These are phyloP conservation scores for Phycomyces blakesleeanus DNA, from an alignment of 192 early-diverging fungal species.

Conservation along the genomic window DNA sequence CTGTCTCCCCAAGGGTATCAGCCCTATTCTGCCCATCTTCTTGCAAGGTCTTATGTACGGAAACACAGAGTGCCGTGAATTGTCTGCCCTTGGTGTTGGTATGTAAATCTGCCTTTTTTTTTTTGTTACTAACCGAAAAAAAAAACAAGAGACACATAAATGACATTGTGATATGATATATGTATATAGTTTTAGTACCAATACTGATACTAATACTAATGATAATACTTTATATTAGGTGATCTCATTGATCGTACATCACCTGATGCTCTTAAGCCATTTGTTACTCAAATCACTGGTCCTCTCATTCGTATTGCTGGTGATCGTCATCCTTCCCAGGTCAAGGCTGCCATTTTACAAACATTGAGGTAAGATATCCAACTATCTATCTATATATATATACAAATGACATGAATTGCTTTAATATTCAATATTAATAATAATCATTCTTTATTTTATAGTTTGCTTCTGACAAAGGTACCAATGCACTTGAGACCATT, in stretches of 20 bases:
- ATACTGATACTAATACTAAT: too few relatives aligned
- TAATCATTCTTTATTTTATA: too few relatives aligned
- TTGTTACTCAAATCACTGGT: slow-evolving; percentile 94
- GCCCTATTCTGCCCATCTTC: slow-evolving; percentile 88
- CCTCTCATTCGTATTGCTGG: slow-evolving; percentile 97
- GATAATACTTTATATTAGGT: too few relatives aligned
- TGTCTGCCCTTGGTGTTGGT: slow-evolving; percentile 66
- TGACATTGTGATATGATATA: not conserved
- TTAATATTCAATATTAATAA: too few relatives aligned
- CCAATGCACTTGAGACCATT: slow-evolving; percentile 91
- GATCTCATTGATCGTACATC: slow-evolving; percentile 67
- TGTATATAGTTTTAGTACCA: too few relatives aligned
- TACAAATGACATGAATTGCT: not conserved
- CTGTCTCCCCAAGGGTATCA: slow-evolving; percentile 88
- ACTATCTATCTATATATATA: not conserved
- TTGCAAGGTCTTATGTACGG: slow-evolving; percentile 92
- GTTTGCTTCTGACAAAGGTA: slow-evolving; percentile 75
- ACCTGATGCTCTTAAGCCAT: slow-evolving; percentile 75
- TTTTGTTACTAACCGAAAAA: too few relatives aligned
- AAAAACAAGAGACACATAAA: too few relatives aligned
- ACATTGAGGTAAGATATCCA: slow-evolving; percentile 78
- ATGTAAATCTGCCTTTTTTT: not conserved
- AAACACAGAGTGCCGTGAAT: slow-evolving; percentile 77
- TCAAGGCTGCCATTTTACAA: slow-evolving; percentile 90
- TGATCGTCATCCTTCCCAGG: slow-evolving; percentile 85